Evolutionary conservation across 805 yeast species (phyloP), one percentile per base, ranked within the genome.

Genomic region (Kazachstania bromeliacearum): DNA sequence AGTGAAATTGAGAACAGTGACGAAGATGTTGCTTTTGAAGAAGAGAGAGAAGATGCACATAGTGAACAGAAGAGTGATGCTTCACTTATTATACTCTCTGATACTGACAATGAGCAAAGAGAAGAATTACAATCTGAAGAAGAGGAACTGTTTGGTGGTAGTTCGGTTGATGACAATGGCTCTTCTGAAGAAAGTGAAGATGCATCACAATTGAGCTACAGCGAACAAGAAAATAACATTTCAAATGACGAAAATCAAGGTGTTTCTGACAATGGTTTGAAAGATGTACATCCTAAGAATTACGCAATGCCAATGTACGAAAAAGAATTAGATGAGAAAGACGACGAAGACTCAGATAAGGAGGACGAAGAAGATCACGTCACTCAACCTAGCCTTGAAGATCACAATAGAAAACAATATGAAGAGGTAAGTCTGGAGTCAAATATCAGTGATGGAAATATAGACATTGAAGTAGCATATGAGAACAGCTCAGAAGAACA

Each of bases 21-120:
- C 6, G 26, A 28, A 16, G 15, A 40, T 10, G 30, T 12, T 17
- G 29, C 17, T 10, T 13, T 8, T 13, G 24, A 19, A 10, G 35
- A 17, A 9, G 33, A 21, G 20, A 29, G 13, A 9, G 21, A 23
- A 28, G 23, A 17, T 14, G 22, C 5, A 14, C 7, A 13, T 10
- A 9, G 17, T 15, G 13, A 21, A 4, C 7, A 17, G 13, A 37
- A 24, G n/a, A 31, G 33, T 10, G 38, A 36, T 9, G 33, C 18
- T 12, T 39, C 40, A 8, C 18, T 39, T 15, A 18, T 39, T 7
- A 36, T 39, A 7, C 21, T 39, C 15, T 40, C 40, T 10, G 41
- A 38, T 37, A 32, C 23, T 25, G 35, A 35, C 13, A 22, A 38
- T 16, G 39, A 31, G 21, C 31, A 19, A n/a, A 33, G 9, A 13